Evolutionary conservation across 768 basidiomycete species (phyloP), one percentile per base, ranked within the genome.

Genomic region (Dacryopinax primogenitus): DNA sequence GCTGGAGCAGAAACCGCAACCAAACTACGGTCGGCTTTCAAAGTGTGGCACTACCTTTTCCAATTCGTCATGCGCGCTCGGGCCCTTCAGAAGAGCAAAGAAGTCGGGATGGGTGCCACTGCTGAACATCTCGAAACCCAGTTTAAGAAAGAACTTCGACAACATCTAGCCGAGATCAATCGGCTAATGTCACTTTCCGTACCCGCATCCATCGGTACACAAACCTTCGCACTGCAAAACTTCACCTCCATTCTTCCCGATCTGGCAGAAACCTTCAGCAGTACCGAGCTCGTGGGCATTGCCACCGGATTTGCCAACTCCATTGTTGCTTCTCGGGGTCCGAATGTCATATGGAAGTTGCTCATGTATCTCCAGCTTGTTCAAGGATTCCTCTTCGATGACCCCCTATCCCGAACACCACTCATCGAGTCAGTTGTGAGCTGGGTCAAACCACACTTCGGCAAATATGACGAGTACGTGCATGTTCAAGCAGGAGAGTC

Each of bases 31-130:
- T 86, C 91, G 12, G 89, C 93, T 16, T 79, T 98, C 67, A 97
- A 97, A 74, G 95, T 97, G 33, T 95, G 92, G 92, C 88, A 92
- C 71, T 92, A 94, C 72, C 85, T 98, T 70, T 91, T 97, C 83
- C 90, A 90, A 73, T 91, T 98, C 75, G 88, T 96, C 71, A 85
- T 89, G 16, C 83, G 90, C n/a, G 87, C 93, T 1, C 80, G 93
- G 35, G 91, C 92, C 70, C 74, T 95, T 47, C 93, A 95, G 74
- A 90, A 90, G 74, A 78, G 80, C 4, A 87, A 86, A 71, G 90
- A 92, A 66, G 73, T 86, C 26, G 86, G 86, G 0, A 85, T 90
- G 78, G 89, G 86, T 12, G 84, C 87, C 1, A 92, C 91, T 0
- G 85, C 87, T 7, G 90, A 92, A 67, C 90, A 93, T 74, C 78